These are phyloP conservation scores for Monilinia fructicola DNA, from an alignment of 2,329 filamentous ascomycete species.

Conservation along the genomic window DNA sequence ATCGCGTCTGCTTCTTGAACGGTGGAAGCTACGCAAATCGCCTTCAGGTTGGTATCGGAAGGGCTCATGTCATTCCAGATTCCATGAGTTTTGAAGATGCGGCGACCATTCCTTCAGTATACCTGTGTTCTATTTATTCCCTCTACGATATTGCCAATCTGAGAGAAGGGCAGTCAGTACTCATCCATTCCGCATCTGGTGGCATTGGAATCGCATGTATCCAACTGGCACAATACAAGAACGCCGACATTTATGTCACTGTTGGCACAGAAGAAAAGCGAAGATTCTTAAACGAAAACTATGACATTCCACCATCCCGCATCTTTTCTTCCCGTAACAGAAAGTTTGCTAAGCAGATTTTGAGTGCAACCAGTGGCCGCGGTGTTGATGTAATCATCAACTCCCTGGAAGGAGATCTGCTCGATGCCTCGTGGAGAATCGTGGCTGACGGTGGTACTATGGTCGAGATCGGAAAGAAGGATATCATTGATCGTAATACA, in stretches of 20 bases:
- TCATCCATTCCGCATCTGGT: constrained; percentile 41
- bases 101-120: constrained; percentile 44
- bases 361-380: neutral
- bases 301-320: constrained; percentile 1
- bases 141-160: constrained; percentile 28
- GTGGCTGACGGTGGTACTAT: constrained; percentile 40
- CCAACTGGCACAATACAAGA: constrained; percentile 34
- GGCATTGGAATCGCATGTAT: constrained; percentile 41
- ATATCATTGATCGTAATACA: constrained; percentile 26
- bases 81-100: constrained; percentile 43
- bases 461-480: constrained; percentile 32
- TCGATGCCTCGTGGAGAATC: constrained; percentile 40
- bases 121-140: constrained; percentile 26
- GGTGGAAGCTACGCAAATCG: constrained; percentile 25
- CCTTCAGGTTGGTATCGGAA: constrained; percentile 15
- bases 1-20: constrained; percentile 30
- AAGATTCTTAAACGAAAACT: neutral
- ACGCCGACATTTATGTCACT: constrained; percentile 43
- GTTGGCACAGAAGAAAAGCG: constrained; percentile 12
- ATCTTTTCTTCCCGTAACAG: constrained; percentile 1
- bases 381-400: constrained; percentile 40
- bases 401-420: constrained; percentile 34
- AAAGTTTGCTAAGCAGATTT: neutral
- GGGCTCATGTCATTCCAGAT: constrained; percentile 42
- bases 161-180: constrained; percentile 33